phyloP scores from a whole-genome alignment of 108 stramenopile genomes.

The Cyclostephanos tholiformis region DNA sequence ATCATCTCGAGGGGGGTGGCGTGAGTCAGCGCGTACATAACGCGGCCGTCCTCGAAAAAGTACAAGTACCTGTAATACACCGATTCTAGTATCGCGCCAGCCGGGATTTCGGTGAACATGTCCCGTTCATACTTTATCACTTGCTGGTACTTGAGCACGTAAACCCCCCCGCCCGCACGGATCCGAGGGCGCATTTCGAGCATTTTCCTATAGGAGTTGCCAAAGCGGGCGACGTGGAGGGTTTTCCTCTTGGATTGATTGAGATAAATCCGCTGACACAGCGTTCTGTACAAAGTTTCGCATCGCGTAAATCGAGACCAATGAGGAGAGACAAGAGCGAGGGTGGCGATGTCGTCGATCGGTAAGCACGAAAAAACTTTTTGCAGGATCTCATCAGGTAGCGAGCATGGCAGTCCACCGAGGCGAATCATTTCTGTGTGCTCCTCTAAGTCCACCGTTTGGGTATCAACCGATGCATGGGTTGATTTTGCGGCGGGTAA shows the following conservation, averaged over 20 bases:
- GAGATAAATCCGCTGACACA: constrained; percentile 78
- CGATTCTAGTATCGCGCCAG: constrained; percentile 79
- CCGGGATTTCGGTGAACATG: constrained; percentile 86
- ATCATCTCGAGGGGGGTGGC: constrained; percentile 77
- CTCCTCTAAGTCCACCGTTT: constrained; percentile 33
- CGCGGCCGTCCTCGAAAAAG: constrained; percentile 86
- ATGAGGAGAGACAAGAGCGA: constrained; percentile 72
- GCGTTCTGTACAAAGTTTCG: constrained; percentile 66
- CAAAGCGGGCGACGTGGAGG: constrained; percentile 67
- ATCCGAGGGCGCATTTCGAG: constrained; percentile 75
- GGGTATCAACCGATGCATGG: background rate
- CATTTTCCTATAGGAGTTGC: constrained; percentile 74
- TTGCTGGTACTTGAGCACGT: constrained; percentile 69
- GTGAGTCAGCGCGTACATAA: constrained; percentile 74
- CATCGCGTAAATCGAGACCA: constrained; percentile 80
- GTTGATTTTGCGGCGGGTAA: constrained; percentile 1
- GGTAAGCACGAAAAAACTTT: constrained; percentile 67
- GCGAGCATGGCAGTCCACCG: constrained; percentile 61
- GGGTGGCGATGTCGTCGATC: constrained; percentile 62
- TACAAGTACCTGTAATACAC: constrained; percentile 77
- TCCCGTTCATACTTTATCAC: constrained; percentile 69
- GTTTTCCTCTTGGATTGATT: constrained; percentile 71
- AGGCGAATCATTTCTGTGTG: constrained; percentile 54
- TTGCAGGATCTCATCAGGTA: constrained; percentile 81
- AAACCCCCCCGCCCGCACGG: constrained; percentile 72